Evolutionary conservation across 345 rosid genomes (phyloP).

Genomic region (Dipteronia dyeriana): DNA sequence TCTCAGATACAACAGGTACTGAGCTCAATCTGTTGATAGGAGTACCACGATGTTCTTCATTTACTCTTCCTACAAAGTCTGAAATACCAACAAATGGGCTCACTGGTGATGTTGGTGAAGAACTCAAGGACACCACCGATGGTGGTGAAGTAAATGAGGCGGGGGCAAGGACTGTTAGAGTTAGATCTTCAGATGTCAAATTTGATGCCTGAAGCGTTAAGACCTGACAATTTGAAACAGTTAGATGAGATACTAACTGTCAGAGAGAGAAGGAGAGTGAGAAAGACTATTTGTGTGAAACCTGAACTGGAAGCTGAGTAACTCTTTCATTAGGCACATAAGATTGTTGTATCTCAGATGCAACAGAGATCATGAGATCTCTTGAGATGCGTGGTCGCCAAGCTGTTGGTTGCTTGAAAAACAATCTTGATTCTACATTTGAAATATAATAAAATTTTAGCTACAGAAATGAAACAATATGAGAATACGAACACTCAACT

Average conservation of each 20-base stretch:
- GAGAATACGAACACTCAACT: constrained; percentile 18
- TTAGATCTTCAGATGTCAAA: constrained; percentile 86
- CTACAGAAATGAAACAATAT: background rate
- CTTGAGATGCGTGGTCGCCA: constrained; percentile 84
- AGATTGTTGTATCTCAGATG: constrained; percentile 70
- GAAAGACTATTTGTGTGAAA: constrained; percentile 26
- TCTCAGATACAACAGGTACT: constrained; percentile 27
- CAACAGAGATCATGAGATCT: constrained; percentile 91
- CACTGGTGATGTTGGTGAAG: constrained; percentile 65
- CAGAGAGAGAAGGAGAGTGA: constrained; percentile 2
- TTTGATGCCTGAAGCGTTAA: constrained; percentile 94
- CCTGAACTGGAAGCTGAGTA: constrained; percentile 94
- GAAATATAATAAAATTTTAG: constrained; percentile 18
- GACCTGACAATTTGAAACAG: constrained; percentile 56
- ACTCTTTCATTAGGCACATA: constrained; percentile 60
- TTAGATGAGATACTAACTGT: constrained; percentile 20
- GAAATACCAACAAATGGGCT: constrained; percentile 66
- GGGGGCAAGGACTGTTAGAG: constrained; percentile 90
- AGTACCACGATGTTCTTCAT: constrained; percentile 37
- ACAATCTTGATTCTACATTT: constrained; percentile 75
- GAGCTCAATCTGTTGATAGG: constrained; percentile 37
- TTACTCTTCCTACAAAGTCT: constrained; percentile 54
- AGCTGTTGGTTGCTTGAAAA: constrained; percentile 81
- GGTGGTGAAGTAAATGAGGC: constrained; percentile 89
- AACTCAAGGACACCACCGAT: constrained; percentile 76